A percentile compares a stretch with the other conserved stretches of the same genome.
phyloP scores from a whole-genome alignment of 495 filamentous ascomycete genomes.

The Aspergillus egyptiacus region DNA sequence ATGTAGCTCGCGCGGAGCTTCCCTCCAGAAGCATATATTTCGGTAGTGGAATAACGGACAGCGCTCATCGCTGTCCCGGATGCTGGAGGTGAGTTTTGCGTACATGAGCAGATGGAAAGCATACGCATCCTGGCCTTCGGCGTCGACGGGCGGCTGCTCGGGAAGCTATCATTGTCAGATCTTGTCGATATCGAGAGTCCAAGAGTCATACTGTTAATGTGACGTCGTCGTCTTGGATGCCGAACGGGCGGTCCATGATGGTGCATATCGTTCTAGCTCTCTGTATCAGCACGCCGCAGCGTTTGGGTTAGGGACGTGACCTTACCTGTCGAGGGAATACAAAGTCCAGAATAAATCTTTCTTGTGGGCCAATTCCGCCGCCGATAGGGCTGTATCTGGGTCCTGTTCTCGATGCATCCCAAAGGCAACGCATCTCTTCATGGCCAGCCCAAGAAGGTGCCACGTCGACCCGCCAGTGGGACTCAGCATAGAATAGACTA shows the following conservation, averaged over 20 bases:
- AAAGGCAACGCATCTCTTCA: slow-evolving; percentile 24
- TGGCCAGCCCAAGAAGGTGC: slow-evolving; percentile 25
- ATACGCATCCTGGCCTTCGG: neutral
- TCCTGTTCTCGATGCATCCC: slow-evolving; percentile 21
- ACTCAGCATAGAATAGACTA: slow-evolving; percentile 21
- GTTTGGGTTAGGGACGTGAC: neutral
- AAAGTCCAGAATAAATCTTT: slow-evolving; percentile 23
- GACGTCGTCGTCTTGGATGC: slow-evolving; percentile 26
- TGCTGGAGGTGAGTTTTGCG: slow-evolving; percentile 21
- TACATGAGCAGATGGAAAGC: slow-evolving; percentile 15
- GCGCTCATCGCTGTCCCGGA: slow-evolving; percentile 9
- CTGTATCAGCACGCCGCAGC: neutral
- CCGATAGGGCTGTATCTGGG: neutral
- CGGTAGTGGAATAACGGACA: slow-evolving; percentile 17
- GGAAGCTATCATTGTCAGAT: neutral
- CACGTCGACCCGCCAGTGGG: slow-evolving; percentile 22
- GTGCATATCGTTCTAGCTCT: slow-evolving; percentile 19
- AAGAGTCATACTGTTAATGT: slow-evolving; percentile 14
- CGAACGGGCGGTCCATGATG: slow-evolving; percentile 24
- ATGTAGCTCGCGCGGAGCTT: neutral
- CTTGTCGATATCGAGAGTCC: neutral
- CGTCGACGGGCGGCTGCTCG: neutral
- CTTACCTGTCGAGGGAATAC: slow-evolving; percentile 24
- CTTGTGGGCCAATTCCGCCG: neutral
- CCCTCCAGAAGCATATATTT: slow-evolving; percentile 23